Base-by-base conservation (phyloP, 1,284 basidiomycete species). In the Athelia sp. region DNA sequence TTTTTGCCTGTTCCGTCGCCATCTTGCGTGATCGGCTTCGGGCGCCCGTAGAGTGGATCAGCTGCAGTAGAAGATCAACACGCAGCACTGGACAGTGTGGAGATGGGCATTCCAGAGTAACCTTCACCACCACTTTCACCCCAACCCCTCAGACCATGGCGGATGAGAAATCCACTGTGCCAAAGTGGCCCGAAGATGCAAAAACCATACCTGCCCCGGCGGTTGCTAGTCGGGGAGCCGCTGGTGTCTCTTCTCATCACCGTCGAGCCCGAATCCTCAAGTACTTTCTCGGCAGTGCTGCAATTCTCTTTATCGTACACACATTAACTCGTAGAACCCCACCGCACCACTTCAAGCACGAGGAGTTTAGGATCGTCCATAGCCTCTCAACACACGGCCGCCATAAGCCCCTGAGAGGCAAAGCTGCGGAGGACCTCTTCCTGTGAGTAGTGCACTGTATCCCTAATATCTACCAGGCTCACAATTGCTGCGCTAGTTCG, bases 401-500 rank as follows among this genome's bases (percentile, higher is more conserved):
- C 43, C 15, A 23, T 10, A 22, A 26, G 22, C 18, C 43, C 23
- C 9, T 26, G 15, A n/a, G 43, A 23, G 50, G 52, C 15, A 50
- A 51, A 45, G 43, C 46, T 40, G 54, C 52, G 4, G 54, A 56
- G 43, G 48, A 53, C 45, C 29, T 43, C 4, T 56, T 51, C 42
- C 50, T 56, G 54, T 53, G 29, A 47, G 54, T 52, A 14, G 26
- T 22, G 22, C 14, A 13, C 29, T 13, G 18, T 24, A n/a, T 40
- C 32, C 2, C 23, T 9, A 26, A 38, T 26, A 6, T 32, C 26
- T 23, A 31, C 1, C 29, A 11, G 29, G 31, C 18, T 29, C 23
- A 11, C 29, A 21, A 32, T 8, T 6, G 10, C n/a, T 24, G 4
- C 17, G 9, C 34, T 29, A 81, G 79, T 58, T 69, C 73, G 8